phyloP scores from a whole-genome alignment of 2,329 filamentous ascomycete genomes.

The Ampelomyces quisqualis region DNA sequence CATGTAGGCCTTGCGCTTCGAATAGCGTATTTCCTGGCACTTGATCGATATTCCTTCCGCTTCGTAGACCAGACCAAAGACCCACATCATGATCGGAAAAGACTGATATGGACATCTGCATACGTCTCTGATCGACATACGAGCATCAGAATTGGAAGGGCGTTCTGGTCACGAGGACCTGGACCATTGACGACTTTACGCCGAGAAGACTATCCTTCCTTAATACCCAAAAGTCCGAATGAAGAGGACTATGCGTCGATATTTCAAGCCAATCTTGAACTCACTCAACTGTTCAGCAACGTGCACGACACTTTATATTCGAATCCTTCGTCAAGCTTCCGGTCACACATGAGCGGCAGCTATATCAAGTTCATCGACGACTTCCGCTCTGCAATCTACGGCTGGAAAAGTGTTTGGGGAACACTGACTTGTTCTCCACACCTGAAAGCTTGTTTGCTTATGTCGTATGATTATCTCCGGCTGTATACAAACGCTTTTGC shows the following conservation, averaged over 20 bases:
- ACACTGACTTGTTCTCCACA: conserved; percentile 64
- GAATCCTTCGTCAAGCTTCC: conserved; percentile 67
- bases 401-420: conserved; percentile 71
- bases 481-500: conserved; percentile 76
- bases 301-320: conserved; percentile 74
- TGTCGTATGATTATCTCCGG: conserved; percentile 71
- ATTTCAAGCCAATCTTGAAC: conserved; percentile 69
- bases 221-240: conserved; percentile 59
- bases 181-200: conserved; percentile 65
- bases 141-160: conserved; percentile 69
- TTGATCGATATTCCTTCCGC: conserved; percentile 68
- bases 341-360: conserved; percentile 68
- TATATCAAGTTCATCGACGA: conserved; percentile 77
- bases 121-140: conserved; percentile 50
- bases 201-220: conserved; percentile 67
- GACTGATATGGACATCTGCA: conserved; percentile 65
- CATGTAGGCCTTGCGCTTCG: conserved; percentile 70
- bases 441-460: conserved; percentile 65
- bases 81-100: conserved; percentile 61
- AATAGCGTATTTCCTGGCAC: conserved; percentile 67
- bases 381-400: conserved; percentile 66
- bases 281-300: conserved; percentile 72
- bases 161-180: conserved; percentile 72
- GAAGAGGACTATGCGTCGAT: conserved; percentile 68
- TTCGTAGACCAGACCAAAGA: conserved; percentile 61